These are phyloP conservation scores for Conoideocrella luteorostrata DNA, from an alignment of 2,329 filamentous ascomycete species.

Conservation along the genomic window DNA sequence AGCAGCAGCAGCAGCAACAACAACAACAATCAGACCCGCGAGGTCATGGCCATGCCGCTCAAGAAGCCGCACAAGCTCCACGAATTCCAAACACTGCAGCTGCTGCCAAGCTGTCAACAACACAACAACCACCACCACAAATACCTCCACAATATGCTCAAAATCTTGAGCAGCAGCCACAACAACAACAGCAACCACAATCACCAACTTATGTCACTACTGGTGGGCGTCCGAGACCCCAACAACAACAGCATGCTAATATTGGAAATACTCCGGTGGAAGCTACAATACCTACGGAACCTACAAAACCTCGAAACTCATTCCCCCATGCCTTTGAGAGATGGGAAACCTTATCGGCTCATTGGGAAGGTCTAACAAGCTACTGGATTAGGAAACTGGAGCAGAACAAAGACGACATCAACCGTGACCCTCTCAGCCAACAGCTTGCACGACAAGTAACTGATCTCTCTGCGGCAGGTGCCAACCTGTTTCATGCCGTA, in stretches of 20 bases:
- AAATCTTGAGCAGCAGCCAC: conserved; percentile 2
- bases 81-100: conserved; percentile 9
- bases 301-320: conserved; percentile 51
- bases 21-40: conserved; percentile 24
- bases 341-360: conserved; percentile 93
- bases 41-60: conserved; percentile 20
- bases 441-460: conserved; percentile 92
- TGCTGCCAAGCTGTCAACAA: conserved; percentile 11
- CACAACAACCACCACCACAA: conserved; percentile 10
- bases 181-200: conserved; percentile 1
- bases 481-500: conserved; percentile 95
- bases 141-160: conserved; percentile 4
- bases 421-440: conserved; percentile 73
- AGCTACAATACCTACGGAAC: conserved; percentile 11
- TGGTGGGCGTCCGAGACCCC: conserved; percentile 10
- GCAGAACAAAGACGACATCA: conserved; percentile 80
- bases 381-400: conserved; percentile 95
- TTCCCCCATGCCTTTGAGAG: conserved; percentile 97
- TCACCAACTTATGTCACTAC: conserved; percentile 6
- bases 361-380: conserved; percentile 95
- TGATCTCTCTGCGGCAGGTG: conserved; percentile 92
- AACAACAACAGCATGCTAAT: conserved; percentile 9
- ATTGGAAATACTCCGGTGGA: conserved; percentile 9
- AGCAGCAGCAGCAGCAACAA: conserved; percentile 1
- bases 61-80: conserved; percentile 18